Conservation (phyloP, 768 basidiomycete genomes). For the Serendipita sp. region DNA sequence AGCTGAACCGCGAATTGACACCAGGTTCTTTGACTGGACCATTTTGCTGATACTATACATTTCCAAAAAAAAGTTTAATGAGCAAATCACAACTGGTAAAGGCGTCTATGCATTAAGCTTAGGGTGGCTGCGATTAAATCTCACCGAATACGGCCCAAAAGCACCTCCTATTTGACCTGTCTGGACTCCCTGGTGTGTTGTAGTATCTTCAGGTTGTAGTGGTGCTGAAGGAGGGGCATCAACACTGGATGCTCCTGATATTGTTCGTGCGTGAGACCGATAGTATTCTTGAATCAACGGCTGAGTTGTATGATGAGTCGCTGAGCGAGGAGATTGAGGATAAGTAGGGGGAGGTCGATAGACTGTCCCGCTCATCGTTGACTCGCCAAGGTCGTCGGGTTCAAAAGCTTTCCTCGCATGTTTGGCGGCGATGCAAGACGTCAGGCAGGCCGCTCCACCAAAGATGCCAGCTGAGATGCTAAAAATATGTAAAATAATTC, state of each 20-base stretch:
- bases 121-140: conserved; percentile 16
- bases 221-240: neutral
- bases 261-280: neutral
- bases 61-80: neutral
- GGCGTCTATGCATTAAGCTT: too few relatives aligned
- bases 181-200: conserved; percentile 49
- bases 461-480: neutral
- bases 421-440: neutral
- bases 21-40: neutral
- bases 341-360: neutral
- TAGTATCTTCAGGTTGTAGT: neutral
- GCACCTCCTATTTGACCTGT: conserved; percentile 61
- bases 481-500: neutral
- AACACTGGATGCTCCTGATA: neutral
- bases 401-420: neutral
- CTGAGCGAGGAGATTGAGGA: neutral
- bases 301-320: neutral
- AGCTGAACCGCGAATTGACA: neutral
- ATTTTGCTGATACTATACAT: neutral
- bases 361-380: neutral
- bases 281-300: neutral
- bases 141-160: conserved; percentile 79
- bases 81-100: neutral
- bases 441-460: neutral
- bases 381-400: neutral